Evolutionary conservation across 2,329 filamentous ascomycete species (phyloP).

Genomic region (Aspergillus puulaauensis): DNA sequence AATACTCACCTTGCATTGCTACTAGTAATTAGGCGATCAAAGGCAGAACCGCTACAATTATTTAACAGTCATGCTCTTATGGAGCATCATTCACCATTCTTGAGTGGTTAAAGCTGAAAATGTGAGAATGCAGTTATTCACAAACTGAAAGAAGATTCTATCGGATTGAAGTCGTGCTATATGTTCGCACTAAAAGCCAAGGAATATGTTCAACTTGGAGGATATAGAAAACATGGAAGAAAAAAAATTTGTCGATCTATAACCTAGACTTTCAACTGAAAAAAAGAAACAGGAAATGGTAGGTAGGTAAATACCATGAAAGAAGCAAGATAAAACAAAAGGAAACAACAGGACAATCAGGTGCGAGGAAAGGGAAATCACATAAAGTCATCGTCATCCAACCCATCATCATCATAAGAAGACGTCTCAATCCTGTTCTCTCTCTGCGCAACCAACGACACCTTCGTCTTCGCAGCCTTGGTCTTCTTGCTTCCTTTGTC

Average conservation of each 20-base stretch:
- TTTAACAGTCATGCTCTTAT: too few relatives aligned
- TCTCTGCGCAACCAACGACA: conserved; percentile 67
- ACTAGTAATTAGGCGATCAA: not conserved
- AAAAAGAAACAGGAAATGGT: not conserved
- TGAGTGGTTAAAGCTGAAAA: not conserved
- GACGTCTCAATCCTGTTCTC: conserved; percentile 66
- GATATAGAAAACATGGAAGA: not conserved
- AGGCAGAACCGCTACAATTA: too few relatives aligned
- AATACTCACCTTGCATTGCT: not conserved
- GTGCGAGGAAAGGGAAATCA: conserved; percentile 29
- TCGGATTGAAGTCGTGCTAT: not conserved
- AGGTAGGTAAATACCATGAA: not conserved
- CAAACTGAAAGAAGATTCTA: not conserved
- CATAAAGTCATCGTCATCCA: conserved; percentile 59
- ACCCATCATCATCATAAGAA: conserved; percentile 83
- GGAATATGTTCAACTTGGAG: conserved; percentile 1
- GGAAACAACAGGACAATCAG: not conserved
- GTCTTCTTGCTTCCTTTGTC: conserved; percentile 96
- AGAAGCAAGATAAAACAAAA: conserved; percentile 14
- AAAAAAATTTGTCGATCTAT: not conserved
- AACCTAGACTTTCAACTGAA: conserved; percentile 5
- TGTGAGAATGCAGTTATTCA: too few relatives aligned
- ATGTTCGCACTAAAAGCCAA: not conserved
- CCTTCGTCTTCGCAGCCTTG: conserved; percentile 96
- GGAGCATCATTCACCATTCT: too few relatives aligned